Evolutionary conservation across 169 alveolate genomes (phyloP), one percentile per base, ranked within the genome.

Genomic region (Plasmodium relictum): DNA sequence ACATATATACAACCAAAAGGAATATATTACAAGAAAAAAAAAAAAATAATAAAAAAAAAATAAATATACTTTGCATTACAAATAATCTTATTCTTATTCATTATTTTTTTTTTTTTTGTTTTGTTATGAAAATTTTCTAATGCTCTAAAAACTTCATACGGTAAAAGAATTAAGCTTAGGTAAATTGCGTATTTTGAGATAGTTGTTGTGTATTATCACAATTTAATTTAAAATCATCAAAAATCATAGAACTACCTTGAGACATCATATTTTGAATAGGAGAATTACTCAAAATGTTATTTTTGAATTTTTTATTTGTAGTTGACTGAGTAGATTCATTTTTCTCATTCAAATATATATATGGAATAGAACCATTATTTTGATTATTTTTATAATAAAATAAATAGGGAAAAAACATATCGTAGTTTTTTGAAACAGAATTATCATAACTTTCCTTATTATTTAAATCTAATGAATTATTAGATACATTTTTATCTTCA

Each of bases 341-440:
- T 37, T 18, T 66, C 52, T 65, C 41, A 65, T 39, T 65, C 9
- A 9, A n/a, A 39, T 65, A 65, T 41, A n/a, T 24, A 37, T 65
- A 65, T 18, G 73, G 48, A 0, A 41, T 56, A 9, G 22, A 20
- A 48, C 26, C 12, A 45, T 45, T 20, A 26, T 26, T 70, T 3
- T 45, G 65, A 1, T 14, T 22, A 48, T 18, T 24, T 10, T 70
- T 44, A 22, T 70, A 50, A 48, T 70, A 70, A 50, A 70, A 70
- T 22, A 70, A 20, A 18, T 70, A 48, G 2, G 80, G 80, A 24
- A 70, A 70, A 18, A 54, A 14, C 1, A 45, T 20, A 12, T 70
- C 80, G 6, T 24, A 24, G 22, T 70, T 70, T 70, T 70, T 70
- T 6, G 66, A 70, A 4, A 31, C 12, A 10, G 54, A 65, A 14